phyloP scores from a whole-genome alignment of 192 early-diverging fungal genomes.

The Funneliformis mosseae region DNA sequence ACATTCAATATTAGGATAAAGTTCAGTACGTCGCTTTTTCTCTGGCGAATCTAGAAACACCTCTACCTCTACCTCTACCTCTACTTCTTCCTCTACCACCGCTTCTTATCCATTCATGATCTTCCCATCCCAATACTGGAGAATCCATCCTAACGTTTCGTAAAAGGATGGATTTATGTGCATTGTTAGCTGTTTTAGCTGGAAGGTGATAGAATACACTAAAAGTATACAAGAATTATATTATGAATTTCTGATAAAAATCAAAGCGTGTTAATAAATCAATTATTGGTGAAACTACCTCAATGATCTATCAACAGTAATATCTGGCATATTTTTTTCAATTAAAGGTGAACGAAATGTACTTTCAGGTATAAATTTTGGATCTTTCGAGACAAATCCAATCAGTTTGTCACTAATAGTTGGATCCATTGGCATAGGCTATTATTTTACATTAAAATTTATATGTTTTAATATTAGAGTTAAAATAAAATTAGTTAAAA shows the following conservation, averaged over 20 bases:
- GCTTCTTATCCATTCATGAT: slow-evolving; percentile 38
- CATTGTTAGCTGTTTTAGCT: slow-evolving; percentile 17
- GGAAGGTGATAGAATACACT: slow-evolving; percentile 43
- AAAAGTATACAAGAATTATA: background rate
- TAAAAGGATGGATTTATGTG: slow-evolving; percentile 37
- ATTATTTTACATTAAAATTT: slow-evolving; percentile 19
- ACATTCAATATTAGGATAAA: no score
- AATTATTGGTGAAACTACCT: slow-evolving; percentile 19
- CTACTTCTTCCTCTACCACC: slow-evolving; percentile 38
- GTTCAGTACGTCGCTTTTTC: no score
- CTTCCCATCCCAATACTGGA: slow-evolving; percentile 35
- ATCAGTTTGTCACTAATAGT: slow-evolving; percentile 53
- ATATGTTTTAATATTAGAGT: background rate
- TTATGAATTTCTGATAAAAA: slow-evolving; percentile 2
- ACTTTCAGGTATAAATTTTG: slow-evolving; percentile 57
- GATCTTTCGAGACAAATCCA: slow-evolving; percentile 57
- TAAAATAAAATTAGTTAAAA: slow-evolving; percentile 10
- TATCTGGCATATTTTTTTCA: slow-evolving; percentile 50
- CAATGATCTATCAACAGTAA: slow-evolving; percentile 61
- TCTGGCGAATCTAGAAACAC: no score
- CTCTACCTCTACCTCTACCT: background rate
- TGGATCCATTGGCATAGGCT: slow-evolving; percentile 50
- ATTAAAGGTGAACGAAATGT: slow-evolving; percentile 56
- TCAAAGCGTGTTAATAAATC: background rate
- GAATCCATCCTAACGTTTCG: slow-evolving; percentile 35